Evolutionary conservation across 352 stramenopile species (phyloP).

Genomic region (Globisporangium megalacanthum): DNA sequence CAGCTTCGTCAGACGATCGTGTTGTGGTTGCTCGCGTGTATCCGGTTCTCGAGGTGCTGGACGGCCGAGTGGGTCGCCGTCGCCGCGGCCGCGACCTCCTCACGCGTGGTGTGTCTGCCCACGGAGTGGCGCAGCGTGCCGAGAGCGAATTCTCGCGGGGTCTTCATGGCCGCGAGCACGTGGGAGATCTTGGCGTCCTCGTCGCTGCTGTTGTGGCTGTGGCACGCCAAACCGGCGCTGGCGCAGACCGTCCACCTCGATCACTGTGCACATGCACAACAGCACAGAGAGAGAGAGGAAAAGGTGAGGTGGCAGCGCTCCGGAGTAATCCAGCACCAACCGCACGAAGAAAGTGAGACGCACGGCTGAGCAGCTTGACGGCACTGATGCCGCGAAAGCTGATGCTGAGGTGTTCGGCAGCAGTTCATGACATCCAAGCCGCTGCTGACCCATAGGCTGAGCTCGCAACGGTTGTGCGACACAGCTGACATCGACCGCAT

Average conservation of each 20-base stretch:
- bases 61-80: conserved; percentile 71
- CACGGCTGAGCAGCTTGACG: conserved; percentile 71
- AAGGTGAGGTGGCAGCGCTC: neutral
- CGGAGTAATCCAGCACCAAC: neutral
- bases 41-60: conserved; percentile 29
- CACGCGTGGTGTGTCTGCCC: conserved; percentile 82
- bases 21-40: no score
- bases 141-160: conserved; percentile 82
- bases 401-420: conserved; percentile 97
- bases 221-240: conserved; percentile 92
- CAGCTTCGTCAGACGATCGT: no score
- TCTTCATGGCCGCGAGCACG: conserved; percentile 92
- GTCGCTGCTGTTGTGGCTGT: conserved; percentile 61
- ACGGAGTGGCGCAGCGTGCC: conserved; percentile 96
- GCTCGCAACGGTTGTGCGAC: no score
- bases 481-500: no score
- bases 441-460: no score
- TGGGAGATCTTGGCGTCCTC: conserved; percentile 67
- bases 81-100: conserved; percentile 85
- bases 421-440: no score
- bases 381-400: conserved; percentile 87
- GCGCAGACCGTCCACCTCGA: conserved; percentile 88
- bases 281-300: conserved; percentile 1
- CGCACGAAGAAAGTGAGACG: no score
- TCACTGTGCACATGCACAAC: conserved; percentile 24